These are phyloP conservation scores for Phlebopus sp. DNA, from an alignment of 1,284 basidiomycete genomes.

Conservation along the genomic window DNA sequence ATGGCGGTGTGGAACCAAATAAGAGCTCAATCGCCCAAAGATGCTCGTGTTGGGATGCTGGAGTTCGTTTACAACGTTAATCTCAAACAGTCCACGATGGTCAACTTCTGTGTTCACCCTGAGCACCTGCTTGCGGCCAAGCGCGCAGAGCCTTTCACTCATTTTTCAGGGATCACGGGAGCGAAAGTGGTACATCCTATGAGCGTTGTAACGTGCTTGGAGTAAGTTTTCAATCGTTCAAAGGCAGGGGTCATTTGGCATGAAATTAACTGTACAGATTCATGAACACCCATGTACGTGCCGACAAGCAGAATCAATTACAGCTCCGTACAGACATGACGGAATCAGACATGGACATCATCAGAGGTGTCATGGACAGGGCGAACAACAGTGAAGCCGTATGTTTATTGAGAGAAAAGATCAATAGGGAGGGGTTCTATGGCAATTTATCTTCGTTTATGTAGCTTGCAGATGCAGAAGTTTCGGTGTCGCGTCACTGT, in stretches of 20 bases:
- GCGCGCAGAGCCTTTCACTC: constrained; percentile 8
- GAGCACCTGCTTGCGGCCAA: constrained; percentile 4
- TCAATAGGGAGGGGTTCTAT: constrained; percentile 15
- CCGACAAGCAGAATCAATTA: constrained; percentile 23
- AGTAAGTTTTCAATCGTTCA: constrained; percentile 5
- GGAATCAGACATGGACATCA: constrained; percentile 17
- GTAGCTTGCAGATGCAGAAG: too few relatives aligned
- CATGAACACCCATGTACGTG: constrained; percentile 24
- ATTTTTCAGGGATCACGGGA: constrained; percentile 8
- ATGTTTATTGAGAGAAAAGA: constrained; percentile 14
- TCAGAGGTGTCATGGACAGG: constrained; percentile 8
- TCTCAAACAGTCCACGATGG: constrained; percentile 13
- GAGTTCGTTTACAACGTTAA: constrained; percentile 19
- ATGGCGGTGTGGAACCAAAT: constrained; percentile 11
- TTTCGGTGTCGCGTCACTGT: too few relatives aligned
- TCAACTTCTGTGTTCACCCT: constrained; percentile 1
- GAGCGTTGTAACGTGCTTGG: constrained; percentile 15
- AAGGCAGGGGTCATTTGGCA: too few relatives aligned
- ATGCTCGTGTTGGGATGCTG: constrained; percentile 12
- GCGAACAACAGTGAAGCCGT: constrained; percentile 5
- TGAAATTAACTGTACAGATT: constrained; percentile 9
- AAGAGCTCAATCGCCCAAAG: constrained; percentile 1
- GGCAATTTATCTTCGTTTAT: not conserved
- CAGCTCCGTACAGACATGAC: constrained; percentile 21
- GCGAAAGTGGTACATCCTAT: constrained; percentile 4